Evolutionary conservation across 805 yeast species (phyloP).

Genomic region (Sungouiozyma intestinalis): DNA sequence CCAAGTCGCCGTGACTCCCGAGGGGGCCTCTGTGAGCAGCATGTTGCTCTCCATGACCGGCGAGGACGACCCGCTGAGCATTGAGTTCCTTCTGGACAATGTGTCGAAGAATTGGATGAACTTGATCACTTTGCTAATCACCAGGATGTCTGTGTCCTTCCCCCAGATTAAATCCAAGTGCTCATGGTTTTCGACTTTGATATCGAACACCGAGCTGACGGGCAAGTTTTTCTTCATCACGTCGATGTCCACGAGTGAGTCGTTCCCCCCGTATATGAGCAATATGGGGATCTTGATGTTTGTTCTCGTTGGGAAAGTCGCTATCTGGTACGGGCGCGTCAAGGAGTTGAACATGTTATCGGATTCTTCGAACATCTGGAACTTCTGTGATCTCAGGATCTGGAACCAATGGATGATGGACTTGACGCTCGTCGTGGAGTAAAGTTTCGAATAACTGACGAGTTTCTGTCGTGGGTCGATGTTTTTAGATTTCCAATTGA

Average conservation of each 20-base stretch:
- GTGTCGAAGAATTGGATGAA: constrained; percentile 27
- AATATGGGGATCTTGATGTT: constrained; percentile 64
- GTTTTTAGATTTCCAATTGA: constrained; percentile 70
- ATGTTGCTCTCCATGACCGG: not conserved
- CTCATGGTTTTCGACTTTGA: constrained; percentile 63
- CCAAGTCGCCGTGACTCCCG: not conserved
- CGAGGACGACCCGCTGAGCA: not conserved
- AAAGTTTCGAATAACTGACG: constrained; percentile 75
- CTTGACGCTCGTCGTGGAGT: constrained; percentile 86
- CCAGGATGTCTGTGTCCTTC: constrained; percentile 41
- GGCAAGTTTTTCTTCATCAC: constrained; percentile 67
- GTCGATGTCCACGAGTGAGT: constrained; percentile 78
- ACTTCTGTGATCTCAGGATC: constrained; percentile 62
- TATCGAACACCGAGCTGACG: constrained; percentile 33
- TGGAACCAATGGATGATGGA: constrained; percentile 95
- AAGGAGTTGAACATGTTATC: constrained; percentile 30
- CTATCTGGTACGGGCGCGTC: constrained; percentile 28
- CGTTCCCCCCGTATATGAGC: constrained; percentile 68
- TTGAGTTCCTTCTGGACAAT: constrained; percentile 1
- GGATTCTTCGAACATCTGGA: constrained; percentile 82
- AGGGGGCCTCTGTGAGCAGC: not conserved
- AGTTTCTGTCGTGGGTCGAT: constrained; percentile 65
- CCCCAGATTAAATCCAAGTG: constrained; percentile 93
- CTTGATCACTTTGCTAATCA: constrained; percentile 34
- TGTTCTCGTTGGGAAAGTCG: constrained; percentile 46